A percentile compares a stretch with the other conserved stretches of the same genome.
phyloP scores from a whole-genome alignment of 2,329 filamentous ascomycete genomes.

The Chaetomiaceae sp. region DNA sequence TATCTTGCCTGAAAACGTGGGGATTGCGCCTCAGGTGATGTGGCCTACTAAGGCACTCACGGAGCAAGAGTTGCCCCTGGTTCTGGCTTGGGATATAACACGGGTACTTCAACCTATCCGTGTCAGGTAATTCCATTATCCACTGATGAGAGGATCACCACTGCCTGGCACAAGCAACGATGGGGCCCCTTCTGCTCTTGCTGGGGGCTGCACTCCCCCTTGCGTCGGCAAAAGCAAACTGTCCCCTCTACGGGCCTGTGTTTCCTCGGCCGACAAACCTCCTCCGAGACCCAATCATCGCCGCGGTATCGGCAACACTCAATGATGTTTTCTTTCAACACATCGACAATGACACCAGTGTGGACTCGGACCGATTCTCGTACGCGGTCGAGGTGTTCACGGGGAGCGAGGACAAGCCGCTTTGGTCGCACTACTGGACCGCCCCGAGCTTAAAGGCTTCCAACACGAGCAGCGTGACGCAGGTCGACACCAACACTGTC shows the following conservation, averaged over 20 bases:
- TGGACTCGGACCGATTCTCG: constrained; percentile 29
- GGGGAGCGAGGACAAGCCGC: constrained; percentile 24
- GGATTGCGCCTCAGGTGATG: too few species aligned
- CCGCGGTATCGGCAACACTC: constrained; percentile 22
- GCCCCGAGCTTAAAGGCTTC: constrained; percentile 28
- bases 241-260: constrained; percentile 32
- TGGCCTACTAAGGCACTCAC: too few species aligned
- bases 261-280: constrained; percentile 30
- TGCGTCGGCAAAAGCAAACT: constrained; percentile 28
- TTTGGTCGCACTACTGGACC: constrained; percentile 30
- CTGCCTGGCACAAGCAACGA: not conserved
- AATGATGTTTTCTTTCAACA: constrained; percentile 26
- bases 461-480: constrained; percentile 30
- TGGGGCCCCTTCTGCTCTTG: not conserved
- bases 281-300: constrained; percentile 18
- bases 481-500: constrained; percentile 37
- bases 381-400: constrained; percentile 34
- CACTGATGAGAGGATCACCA: too few species aligned
- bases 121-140: too few species aligned
- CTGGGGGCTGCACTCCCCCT: not conserved
- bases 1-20: not conserved
- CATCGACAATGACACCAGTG: constrained; percentile 31
- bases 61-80: too few species aligned
- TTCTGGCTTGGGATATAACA: too few species aligned
- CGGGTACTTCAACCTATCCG: too few species aligned